Conservation (phyloP, 805 yeast species). For the Kodamaea nitidulidarum region DNA sequence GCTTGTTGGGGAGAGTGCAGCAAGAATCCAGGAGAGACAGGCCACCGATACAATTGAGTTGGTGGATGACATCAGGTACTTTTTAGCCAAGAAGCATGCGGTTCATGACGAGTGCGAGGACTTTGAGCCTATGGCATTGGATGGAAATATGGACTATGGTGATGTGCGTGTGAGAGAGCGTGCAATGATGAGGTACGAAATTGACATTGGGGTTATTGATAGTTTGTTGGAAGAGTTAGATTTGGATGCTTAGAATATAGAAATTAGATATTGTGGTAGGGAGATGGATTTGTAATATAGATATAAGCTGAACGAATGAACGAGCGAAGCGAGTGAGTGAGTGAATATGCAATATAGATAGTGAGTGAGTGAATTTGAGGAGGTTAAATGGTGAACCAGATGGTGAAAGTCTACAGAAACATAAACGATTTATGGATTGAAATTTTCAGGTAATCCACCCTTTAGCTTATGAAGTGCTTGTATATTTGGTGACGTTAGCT, state of each 20-base stretch:
- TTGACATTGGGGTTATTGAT: constrained; percentile 29
- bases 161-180: constrained; percentile 17
- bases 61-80: constrained; percentile 72
- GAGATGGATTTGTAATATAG: no score
- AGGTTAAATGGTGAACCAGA: no score
- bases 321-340: no score
- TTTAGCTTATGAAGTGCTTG: no score
- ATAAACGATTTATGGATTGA: no score
- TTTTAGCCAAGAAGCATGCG: constrained; percentile 41
- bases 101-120: constrained; percentile 21
- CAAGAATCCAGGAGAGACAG: constrained; percentile 55
- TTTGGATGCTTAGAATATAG: constrained; percentile 27
- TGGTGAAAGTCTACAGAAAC: no score
- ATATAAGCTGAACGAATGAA: no score
- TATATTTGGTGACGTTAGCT: no score
- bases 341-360: no score
- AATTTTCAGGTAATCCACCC: no score
- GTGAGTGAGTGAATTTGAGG: no score
- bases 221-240: constrained; percentile 22
- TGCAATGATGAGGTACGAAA: constrained; percentile 19
- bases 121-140: constrained; percentile 20
- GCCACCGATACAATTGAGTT: constrained; percentile 78
- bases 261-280: no score
- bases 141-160: constrained; percentile 11
- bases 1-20: constrained; percentile 44